Evolutionary conservation across 2,329 filamentous ascomycete species (phyloP), one percentile per base, ranked within the genome.

Genomic region (Fusarium fujikuroi): DNA sequence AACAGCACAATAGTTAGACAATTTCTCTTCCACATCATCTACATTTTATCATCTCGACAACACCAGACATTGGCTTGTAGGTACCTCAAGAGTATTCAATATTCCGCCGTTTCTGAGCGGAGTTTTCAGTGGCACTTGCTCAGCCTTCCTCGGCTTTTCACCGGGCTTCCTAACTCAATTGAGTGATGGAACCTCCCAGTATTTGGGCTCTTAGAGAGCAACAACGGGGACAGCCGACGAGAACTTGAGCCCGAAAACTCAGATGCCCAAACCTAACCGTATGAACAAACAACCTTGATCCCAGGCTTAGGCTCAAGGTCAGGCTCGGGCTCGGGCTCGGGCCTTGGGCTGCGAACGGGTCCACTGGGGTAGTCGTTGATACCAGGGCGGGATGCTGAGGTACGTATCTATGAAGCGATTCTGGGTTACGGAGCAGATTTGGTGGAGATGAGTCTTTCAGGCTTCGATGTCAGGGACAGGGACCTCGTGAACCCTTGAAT

Each of bases 401-500:
- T 39, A 61, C 36, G 63, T 68, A 67, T 46, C 36, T 32, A 28
- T 32, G 39, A 34, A 37, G 52, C 32, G 37, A 30, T 43, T 32
- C 42, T 42, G 47, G 54, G 28, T 52, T 52, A 52, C 4, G 30
- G 30, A 36, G 30, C 16, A 36, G 57, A 59, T 63, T 46, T 59
- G 56, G 74, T 56, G 72, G 72, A 42, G 61, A 60, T 69, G 43
- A n/a, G 52, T 37, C 63, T 63, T 59, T 66, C 57, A 69, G 57
- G 73, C 54, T 49, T 59, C 42, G 64, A 64, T 70, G 64, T 43
- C 66, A 64, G 57, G 64, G 57, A 58, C 61, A 73, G 63, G 65
- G 73, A 74, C 63, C 53, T 73, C 54, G 53, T 63, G 70, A 70
- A 68, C 69, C 54, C 60, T 60, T 64, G 69, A 60, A 57, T 58